Conservation (phyloP, 345 rosid species). For the Conringia planisiliqua region DNA sequence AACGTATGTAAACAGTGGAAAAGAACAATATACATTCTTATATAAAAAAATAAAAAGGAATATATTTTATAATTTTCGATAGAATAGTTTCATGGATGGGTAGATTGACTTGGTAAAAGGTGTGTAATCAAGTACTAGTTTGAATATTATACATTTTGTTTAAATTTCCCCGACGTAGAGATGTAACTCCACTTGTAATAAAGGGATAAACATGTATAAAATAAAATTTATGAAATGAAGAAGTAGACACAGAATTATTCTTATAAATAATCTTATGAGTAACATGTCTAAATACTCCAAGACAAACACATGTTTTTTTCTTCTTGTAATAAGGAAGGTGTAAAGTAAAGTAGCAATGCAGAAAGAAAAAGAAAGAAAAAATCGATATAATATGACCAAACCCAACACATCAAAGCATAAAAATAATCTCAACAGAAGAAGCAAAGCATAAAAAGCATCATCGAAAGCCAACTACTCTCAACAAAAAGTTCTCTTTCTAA, state of each 20-base stretch:
- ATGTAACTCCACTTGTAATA: neutral
- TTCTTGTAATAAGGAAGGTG: neutral
- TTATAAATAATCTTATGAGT: neutral
- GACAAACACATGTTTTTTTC: conserved; percentile 13
- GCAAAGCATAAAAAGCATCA: conserved; percentile 24
- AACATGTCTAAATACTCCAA: conserved; percentile 6
- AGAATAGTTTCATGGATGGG: neutral
- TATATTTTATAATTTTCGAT: neutral
- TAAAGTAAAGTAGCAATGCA: neutral
- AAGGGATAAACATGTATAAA: neutral
- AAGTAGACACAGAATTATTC: neutral
- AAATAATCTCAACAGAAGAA: neutral
- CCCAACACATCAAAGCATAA: conserved; percentile 7
- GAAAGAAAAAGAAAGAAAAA: neutral
- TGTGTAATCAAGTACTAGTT: neutral
- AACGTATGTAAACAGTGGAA: neutral
- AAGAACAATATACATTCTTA: neutral
- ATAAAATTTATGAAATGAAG: neutral
- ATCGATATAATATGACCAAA: neutral
- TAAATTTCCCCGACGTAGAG: neutral
- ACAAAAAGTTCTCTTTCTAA: neutral
- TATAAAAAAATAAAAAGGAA: neutral
- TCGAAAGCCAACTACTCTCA: conserved; percentile 16
- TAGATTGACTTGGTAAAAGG: neutral
- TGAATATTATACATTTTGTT: neutral